Evolutionary conservation across 345 rosid genomes (phyloP).

Genomic region (Rubroshorea leprosula): DNA sequence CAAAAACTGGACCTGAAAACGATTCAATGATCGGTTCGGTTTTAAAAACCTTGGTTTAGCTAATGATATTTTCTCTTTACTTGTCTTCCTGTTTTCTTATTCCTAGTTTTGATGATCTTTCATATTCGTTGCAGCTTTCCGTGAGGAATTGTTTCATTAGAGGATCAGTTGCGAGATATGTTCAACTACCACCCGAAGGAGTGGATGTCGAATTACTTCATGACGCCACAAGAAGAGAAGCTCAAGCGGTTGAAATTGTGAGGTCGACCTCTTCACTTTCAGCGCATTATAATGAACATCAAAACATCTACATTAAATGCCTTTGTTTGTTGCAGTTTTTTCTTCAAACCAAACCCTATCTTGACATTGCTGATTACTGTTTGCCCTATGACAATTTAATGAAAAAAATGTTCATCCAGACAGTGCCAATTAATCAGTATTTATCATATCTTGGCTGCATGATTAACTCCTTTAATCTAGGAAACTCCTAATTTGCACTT

Average conservation of each 20-base stretch:
- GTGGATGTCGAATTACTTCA: conserved; percentile 98
- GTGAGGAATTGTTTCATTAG: too few species aligned
- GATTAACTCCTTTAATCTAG: too few species aligned
- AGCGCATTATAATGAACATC: conserved; percentile 13
- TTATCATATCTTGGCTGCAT: too few species aligned
- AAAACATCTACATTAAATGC: conserved; percentile 11
- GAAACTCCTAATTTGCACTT: too few species aligned
- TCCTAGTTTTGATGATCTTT: conserved; percentile 10
- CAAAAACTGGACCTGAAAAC: too few species aligned
- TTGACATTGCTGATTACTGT: neutral
- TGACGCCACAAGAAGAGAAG: conserved; percentile 99
- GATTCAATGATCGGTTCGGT: too few species aligned
- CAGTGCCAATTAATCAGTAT: too few species aligned
- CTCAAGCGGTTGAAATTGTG: conserved; percentile 63
- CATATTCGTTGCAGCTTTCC: conserved; percentile 60
- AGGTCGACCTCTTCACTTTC: conserved; percentile 9
- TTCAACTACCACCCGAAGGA: too few species aligned
- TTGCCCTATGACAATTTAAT: neutral
- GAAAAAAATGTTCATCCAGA: too few species aligned
- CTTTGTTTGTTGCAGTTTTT: conserved; percentile 19
- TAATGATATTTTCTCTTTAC: neutral
- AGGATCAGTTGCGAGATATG: too few species aligned
- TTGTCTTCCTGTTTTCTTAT: neutral
- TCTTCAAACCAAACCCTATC: conserved; percentile 15
- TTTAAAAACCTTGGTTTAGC: too few species aligned